Evolutionary conservation across 257 asterid genomes (phyloP).

Genomic region (Solanum lycopersicoides): DNA sequence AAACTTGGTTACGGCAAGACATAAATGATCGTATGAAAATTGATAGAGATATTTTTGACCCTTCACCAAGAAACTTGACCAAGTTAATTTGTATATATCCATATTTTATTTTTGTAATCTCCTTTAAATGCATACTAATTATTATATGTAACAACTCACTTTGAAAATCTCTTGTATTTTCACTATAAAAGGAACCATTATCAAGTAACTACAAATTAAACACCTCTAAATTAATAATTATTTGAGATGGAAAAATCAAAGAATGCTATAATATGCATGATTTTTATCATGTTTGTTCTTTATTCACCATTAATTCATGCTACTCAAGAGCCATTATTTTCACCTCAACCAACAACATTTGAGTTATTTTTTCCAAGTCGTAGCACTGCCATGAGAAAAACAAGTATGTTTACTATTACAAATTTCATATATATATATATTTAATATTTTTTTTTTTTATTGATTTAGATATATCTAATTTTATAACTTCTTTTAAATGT

Average conservation of each 20-base stretch:
- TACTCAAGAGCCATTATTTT: not conserved
- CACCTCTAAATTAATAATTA: not conserved
- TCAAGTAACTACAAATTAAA: not conserved
- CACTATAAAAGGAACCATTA: not conserved
- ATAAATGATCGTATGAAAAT: too few species aligned
- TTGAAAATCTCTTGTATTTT: not conserved
- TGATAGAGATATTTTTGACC: not conserved
- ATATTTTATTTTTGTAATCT: not conserved
- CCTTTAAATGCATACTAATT: not conserved
- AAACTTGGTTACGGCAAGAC: not conserved
- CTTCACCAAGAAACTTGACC: not conserved
- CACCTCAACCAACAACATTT: not conserved
- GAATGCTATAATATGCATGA: not conserved
- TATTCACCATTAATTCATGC: not conserved
- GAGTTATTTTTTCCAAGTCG: not conserved
- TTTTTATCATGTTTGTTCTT: not conserved
- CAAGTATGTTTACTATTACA: not conserved
- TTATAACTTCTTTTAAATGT: not conserved
- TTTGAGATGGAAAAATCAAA: not conserved
- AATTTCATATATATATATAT: not conserved
- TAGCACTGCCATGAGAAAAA: not conserved
- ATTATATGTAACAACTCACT: not conserved
- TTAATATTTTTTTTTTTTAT: not conserved
- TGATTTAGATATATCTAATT: not conserved
- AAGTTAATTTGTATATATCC: not conserved